A percentile compares a stretch with the other conserved stretches of the same genome.
phyloP scores from a whole-genome alignment of 179 eudicot genomes.

The Beta lomatogona region DNA sequence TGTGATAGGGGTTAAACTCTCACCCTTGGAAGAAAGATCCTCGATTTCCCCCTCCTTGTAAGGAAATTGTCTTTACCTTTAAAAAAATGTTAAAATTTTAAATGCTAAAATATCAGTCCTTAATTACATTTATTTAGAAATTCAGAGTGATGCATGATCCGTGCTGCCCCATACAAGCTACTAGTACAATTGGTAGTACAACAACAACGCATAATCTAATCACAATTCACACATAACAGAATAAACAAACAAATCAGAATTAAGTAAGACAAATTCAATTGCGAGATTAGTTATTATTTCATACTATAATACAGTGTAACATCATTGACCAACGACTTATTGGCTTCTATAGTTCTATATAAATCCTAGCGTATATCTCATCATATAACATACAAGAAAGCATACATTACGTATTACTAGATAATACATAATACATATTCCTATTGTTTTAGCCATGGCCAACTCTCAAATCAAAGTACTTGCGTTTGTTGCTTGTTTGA shows the following conservation, averaged over 20 bases:
- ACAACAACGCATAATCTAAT: not conserved
- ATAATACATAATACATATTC: not conserved
- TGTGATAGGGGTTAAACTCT: too few species aligned
- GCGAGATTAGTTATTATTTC: not conserved
- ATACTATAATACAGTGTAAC: not conserved
- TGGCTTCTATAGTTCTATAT: not conserved
- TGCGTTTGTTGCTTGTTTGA: slow-evolving; percentile 15
- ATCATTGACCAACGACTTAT: not conserved
- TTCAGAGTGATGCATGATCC: slow-evolving; percentile 16
- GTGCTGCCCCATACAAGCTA: not conserved
- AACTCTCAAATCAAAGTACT: slow-evolving; percentile 6
- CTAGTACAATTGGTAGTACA: slow-evolving; percentile 22
- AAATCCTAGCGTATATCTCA: not conserved
- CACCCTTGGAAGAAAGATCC: too few species aligned
- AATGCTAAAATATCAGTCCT: too few species aligned
- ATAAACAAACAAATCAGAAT: not conserved
- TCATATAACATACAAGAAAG: not conserved
- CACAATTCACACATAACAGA: not conserved
- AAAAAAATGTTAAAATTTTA: not conserved
- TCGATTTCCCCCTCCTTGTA: too few species aligned
- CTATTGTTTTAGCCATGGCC: slow-evolving; percentile 16
- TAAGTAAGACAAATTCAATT: not conserved
- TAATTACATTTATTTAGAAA: not conserved
- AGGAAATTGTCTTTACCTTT: too few species aligned
- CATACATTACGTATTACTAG: too few species aligned